These are phyloP conservation scores for Draba incana DNA, from an alignment of 345 rosid species.

Conservation along the genomic window DNA sequence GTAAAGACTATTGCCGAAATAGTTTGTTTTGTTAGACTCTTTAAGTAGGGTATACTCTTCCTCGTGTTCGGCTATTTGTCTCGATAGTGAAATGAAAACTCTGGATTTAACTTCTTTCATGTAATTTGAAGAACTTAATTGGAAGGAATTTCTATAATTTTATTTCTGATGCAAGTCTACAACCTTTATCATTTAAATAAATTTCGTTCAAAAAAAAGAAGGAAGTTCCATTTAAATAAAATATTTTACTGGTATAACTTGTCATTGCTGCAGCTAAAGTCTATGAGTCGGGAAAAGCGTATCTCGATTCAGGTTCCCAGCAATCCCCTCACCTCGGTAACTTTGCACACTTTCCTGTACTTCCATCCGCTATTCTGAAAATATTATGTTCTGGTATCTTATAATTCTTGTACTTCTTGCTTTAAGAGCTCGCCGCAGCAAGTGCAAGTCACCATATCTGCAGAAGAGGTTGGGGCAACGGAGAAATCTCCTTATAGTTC, in stretches of 20 bases:
- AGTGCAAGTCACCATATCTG: slow-evolving; percentile 71
- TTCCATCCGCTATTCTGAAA: slow-evolving; percentile 18
- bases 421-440: slow-evolving; percentile 64
- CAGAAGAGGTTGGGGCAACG: slow-evolving; percentile 85
- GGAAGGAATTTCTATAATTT: slow-evolving; percentile 16
- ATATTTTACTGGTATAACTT: slow-evolving; percentile 12
- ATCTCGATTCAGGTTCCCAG: slow-evolving; percentile 72
- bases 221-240: no score
- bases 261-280: slow-evolving; percentile 61
- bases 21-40: background rate
- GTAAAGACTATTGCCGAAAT: slow-evolving; percentile 44
- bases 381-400: slow-evolving; percentile 20
- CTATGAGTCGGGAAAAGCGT: slow-evolving; percentile 64
- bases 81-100: slow-evolving; percentile 14
- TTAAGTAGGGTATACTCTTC: background rate
- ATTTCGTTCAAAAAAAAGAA: no score
- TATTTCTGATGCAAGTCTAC: slow-evolving; percentile 2
- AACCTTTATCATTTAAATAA: slow-evolving; percentile 1
- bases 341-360: slow-evolving; percentile 39
- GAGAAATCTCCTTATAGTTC: slow-evolving; percentile 85
- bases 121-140: slow-evolving; percentile 16
- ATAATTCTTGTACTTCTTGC: slow-evolving; percentile 29
- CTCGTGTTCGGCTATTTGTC: slow-evolving; percentile 10
- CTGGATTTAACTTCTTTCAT: slow-evolving; percentile 22
- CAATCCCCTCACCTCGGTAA: slow-evolving; percentile 62